Base-by-base conservation (phyloP, 495 filamentous ascomycete species). In the Oidiodendron maius region DNA sequence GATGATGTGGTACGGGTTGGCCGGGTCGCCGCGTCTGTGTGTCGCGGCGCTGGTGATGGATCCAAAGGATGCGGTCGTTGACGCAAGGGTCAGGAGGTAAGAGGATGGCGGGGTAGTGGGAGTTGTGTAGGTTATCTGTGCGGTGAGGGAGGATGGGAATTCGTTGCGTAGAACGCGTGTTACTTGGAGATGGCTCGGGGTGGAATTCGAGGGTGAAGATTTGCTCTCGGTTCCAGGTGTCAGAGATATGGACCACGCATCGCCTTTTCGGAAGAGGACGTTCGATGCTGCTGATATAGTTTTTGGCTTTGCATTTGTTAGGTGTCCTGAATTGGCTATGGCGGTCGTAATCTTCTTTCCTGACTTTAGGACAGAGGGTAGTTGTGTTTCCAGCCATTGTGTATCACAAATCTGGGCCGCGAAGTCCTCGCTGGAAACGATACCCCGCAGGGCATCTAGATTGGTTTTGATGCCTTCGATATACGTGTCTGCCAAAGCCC, bases 401-500 rank as follows among this genome's bases (percentile, higher is more conserved):
- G 75, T 82, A 55, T 81, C 74, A 40, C 71, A 72, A 1, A 35
- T 55, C 8, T 71, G 68, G 6, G 50, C 48, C 9, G 61, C 21
- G 51, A 83, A 79, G 44, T 72, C 68, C 4, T 57, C 41, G 52
- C 77, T 71, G 3, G 61, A 57, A 12, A 80, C 57, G 39, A 83
- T 77, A 1, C 70, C 76, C 24, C 69, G 59, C 23, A 83, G 65
- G 10, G 81, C 60, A 39, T 67, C 63, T 3, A 81, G 49, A 48
- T 78, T 82, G 0, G 79, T 82, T 39, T 71, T 76, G 12, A 83
- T 66, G 1, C 80, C 80, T 10, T 57, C 58, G 12, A 82, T 67
- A 17, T 55, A 57, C 1, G 74, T 74, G 48, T 83, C 80, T 9
- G 68, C 64, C 2, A 83, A 59, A 5, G 76, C 75, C 22, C 79